A percentile compares a stretch with the other conserved stretches of the same genome.
Conservation (phyloP, 108 stramenopile genomes). For the Skeletonema menzelii region DNA sequence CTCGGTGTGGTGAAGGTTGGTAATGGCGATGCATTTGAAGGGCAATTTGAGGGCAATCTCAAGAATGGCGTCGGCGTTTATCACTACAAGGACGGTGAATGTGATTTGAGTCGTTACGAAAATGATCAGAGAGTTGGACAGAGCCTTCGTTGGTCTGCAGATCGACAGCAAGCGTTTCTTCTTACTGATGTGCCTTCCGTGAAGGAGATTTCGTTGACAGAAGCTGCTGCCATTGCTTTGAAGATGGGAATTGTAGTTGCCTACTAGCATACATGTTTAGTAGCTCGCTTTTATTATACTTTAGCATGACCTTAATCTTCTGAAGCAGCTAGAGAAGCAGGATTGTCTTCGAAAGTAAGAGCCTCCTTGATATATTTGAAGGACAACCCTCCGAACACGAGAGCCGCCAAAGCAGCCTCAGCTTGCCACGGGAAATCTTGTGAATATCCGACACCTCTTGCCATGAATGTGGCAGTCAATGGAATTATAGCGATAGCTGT, state of each 20-base stretch:
- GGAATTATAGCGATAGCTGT: slow-evolving; percentile 42
- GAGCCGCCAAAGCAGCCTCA: slow-evolving; percentile 52
- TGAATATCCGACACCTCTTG: slow-evolving; percentile 43
- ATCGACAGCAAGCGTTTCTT: slow-evolving; percentile 14
- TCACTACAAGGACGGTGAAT: slow-evolving; percentile 41
- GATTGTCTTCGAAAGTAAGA: slow-evolving; percentile 58
- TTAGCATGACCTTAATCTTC: background rate
- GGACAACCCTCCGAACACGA: slow-evolving; percentile 46
- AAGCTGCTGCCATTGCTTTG: slow-evolving; percentile 21
- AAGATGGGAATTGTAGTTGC: slow-evolving; percentile 33
- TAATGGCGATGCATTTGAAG: slow-evolving; percentile 44
- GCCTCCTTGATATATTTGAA: slow-evolving; percentile 84
- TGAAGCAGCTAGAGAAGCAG: slow-evolving; percentile 6
- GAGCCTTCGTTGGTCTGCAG: slow-evolving; percentile 20
- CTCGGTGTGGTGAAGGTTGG: slow-evolving; percentile 46
- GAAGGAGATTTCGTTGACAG: slow-evolving; percentile 18
- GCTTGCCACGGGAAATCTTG: slow-evolving; percentile 49
- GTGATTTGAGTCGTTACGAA: slow-evolving; percentile 29
- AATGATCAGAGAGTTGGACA: slow-evolving; percentile 25
- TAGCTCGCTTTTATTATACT: background rate
- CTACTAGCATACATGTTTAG: background rate
- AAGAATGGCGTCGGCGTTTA: slow-evolving; percentile 47
- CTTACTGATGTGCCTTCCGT: slow-evolving; percentile 14
- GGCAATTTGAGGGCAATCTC: slow-evolving; percentile 38
- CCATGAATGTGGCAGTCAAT: slow-evolving; percentile 53